Percentiles rank a stretch among this genome's conserved stretches.
Evolutionary conservation across 2,329 filamentous ascomycete genomes (phyloP).

Genomic region (Cordyceps cicadae): DNA sequence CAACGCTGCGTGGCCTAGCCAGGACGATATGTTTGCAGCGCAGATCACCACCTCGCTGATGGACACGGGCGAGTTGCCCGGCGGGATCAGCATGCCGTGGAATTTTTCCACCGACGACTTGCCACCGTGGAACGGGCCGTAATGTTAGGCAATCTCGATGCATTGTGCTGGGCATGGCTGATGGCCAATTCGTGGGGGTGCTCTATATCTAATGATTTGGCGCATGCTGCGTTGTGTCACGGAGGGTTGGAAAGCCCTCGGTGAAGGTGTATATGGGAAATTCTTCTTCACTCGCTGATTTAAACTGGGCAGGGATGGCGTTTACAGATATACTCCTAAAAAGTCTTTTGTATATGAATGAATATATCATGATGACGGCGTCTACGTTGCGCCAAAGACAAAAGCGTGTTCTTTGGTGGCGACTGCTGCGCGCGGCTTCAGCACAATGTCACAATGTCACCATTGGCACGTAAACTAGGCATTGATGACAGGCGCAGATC

Average conservation of each 20-base stretch:
- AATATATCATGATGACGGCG: neutral
- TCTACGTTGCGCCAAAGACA: neutral
- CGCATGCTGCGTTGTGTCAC: neutral
- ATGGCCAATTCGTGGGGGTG: neutral
- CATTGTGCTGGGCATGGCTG: neutral
- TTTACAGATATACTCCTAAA: neutral
- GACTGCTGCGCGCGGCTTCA: slow-evolving; percentile 17
- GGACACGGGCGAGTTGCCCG: slow-evolving; percentile 16
- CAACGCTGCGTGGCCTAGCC: slow-evolving; percentile 23
- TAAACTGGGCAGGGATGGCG: neutral
- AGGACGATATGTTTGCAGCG: slow-evolving; percentile 23
- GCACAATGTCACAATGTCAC: neutral
- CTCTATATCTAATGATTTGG: neutral
- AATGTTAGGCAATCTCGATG: neutral
- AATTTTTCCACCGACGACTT: slow-evolving; percentile 22
- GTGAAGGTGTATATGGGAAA: neutral
- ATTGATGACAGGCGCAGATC: too few relatives aligned
- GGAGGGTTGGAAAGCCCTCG: neutral
- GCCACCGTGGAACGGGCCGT: slow-evolving; percentile 5
- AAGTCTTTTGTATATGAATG: neutral
- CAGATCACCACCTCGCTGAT: slow-evolving; percentile 21
- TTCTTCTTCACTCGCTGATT: neutral
- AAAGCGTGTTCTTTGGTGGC: neutral
- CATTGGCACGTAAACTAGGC: neutral
- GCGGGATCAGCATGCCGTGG: slow-evolving; percentile 21